Base-by-base conservation (phyloP, 192 early-diverging fungal genomes). In the Coemansia sp. region DNA sequence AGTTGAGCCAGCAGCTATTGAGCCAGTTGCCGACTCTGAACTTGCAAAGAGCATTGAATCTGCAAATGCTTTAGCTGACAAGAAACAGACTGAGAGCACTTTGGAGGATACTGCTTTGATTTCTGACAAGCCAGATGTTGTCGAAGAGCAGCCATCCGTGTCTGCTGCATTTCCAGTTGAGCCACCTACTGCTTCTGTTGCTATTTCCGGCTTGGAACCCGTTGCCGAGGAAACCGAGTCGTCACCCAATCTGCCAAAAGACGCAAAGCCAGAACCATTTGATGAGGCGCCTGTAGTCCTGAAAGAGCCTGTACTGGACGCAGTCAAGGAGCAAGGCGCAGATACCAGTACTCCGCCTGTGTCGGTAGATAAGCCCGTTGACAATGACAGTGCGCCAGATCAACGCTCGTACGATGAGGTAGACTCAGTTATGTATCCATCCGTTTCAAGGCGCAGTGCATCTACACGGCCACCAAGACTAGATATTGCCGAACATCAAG, bases 401-500 rank as follows among this genome's bases (percentile, higher is more conserved):
- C 57, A 59, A 38, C 57, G 57, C 9, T 41, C 57, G 9, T 59
- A 59, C 44, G 69, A 70, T 19, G 69, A 70, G 47, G 69, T 70
- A 18, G 69, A 70, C 13, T 70, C 69, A 10, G 62, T 64, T n/a
- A 39, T 70, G 15, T 47, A 63, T 19, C 61, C 53, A 37, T 39
- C 69, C 0, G 42, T 40, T 37, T 56, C 50, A 10, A 62, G 64
- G 32, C 53, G 61, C 58, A 58, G 37, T 2, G 41, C 11, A 15
- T 8, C 57, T 41, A 16, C n/a, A n/a, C 57, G 39, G 13, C 57
- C 15, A 16, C 37, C 13, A 16, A 59, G 26, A 38, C 57, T 59
- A 16, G 57, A 59, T 41, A 41, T 40, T 40, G 38, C 13, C 8
- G 57, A 39, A 38, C 38, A 59, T 10, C n/a, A 38, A 18, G 38